Evolutionary conservation across 192 early-diverging fungal species (phyloP).

Genomic region (Glomus cerebriforme): DNA sequence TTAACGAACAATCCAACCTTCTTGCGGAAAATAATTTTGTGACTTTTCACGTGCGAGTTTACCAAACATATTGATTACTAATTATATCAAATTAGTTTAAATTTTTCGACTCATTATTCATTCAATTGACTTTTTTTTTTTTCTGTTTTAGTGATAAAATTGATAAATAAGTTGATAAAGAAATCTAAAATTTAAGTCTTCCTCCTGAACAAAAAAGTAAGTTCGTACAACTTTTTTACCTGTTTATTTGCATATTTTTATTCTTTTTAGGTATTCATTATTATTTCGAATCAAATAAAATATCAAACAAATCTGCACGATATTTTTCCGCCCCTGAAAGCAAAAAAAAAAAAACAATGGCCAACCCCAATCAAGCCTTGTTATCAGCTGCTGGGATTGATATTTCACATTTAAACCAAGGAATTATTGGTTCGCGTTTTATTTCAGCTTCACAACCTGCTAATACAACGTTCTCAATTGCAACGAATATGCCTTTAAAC

Average conservation of each 20-base stretch:
- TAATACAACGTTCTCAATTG: not conserved
- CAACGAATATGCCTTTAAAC: not conserved
- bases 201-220: not conserved
- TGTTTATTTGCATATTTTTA: not conserved
- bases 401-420: not conserved
- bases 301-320: conserved; percentile 18
- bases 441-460: not conserved
- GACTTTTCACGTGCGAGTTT: not conserved
- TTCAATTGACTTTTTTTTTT: not conserved
- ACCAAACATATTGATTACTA: not conserved
- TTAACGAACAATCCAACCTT: not conserved
- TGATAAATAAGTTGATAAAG: too few species aligned
- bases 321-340: conserved; percentile 4
- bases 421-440: not conserved
- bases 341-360: not conserved
- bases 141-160: too few species aligned
- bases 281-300: not conserved
- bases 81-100: not conserved
- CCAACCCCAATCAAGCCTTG: not conserved
- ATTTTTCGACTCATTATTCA: not conserved
- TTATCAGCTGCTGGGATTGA: not conserved
- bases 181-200: not conserved
- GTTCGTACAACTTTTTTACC: not conserved
- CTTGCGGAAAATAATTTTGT: not conserved
- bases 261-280: not conserved